Base-by-base conservation (phyloP, 257 asterid genomes). In the Plantago ovata region DNA sequence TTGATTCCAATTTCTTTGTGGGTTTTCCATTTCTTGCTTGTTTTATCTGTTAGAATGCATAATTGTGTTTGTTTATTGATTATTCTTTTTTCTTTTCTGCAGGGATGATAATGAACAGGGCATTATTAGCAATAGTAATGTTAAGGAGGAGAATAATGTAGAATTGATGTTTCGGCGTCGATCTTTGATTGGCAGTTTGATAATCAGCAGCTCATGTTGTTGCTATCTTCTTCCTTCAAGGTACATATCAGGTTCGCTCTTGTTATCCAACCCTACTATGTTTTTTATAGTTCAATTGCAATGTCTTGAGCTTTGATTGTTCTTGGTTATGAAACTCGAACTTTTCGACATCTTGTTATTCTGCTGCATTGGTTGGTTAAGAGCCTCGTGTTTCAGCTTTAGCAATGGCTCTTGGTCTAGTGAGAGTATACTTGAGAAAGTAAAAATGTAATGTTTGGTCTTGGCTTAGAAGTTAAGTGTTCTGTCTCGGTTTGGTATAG, bases 211-310 rank as follows among this genome's bases (percentile, higher is more conserved):
- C 65, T 55, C 78, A 5, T 75, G 84, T 62, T 84, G 61, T 70
- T 60, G 10, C 36, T 50, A 46, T 18, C 70, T 81, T 66, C 76
- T 75, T 71, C 83, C 87, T 63, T 79, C 94, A 79, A 92, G 97
- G 85, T 92, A 83, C 67, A 67, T 71, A 41, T 61, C 85, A 92
- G 96, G 95, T 91, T 77, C 73, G 94, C 75, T 56, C 77, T 45
- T 65, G 36, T 28, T 3, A 28, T 28, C 36, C 59, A 48, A 21
- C 65, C n/a, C 45, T 61, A 13, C 60, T 32, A n/a, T 65, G 24
- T 12, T 36, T 16, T 21, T 63, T 23, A 10, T 16, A 46, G 39
- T 42, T 19, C 13, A 8, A 28, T 28, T 28, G 36, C 36, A 28
- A 28, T 18, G 49, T 44, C 20, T 44, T 13, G 7, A 15, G 6